Evolutionary conservation across 768 basidiomycete species (phyloP), one percentile per base, ranked within the genome.

Genomic region (Trametes cubensis): DNA sequence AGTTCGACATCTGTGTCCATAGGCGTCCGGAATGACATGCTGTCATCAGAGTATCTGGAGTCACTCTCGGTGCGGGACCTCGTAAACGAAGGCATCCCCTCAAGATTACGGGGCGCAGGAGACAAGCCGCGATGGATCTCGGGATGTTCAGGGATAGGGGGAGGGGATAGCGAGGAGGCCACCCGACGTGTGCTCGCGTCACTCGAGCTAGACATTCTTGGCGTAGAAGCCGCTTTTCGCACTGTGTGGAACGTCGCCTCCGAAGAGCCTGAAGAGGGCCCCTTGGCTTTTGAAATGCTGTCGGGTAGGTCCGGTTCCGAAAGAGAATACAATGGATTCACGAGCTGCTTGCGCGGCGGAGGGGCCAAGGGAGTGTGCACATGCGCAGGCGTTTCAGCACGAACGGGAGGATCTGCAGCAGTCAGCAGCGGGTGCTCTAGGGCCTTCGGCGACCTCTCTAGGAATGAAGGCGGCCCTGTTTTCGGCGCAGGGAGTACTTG

Each of bases 351-450:
- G 50, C 85, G 79, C 11, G 90, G 89, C 6, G 90, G 84, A 39
- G 88, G 90, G 2, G 85, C 78, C 20, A 92, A 78, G 21, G 88
- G 85, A 1, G 80, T 83, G 63, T 86, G 63, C 55, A 64, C 74
- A 21, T 80, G 84, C 11, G 80, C 83, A 14, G 90, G 90, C 0
- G 87, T 90, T 62, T 87, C 87, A 15, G 83, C 85, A 17, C 89
- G 85, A 38, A 76, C 64, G 21, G 84, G 83, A 41, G 82, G 74
- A 46, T 79, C 50, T 50, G 30, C 41, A 14, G 41, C 53, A 17
- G 58, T 45, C 41, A 55, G 39, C 57, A 64, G 18, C 21, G 61
- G 61, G 20, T 57, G 61, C 28, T 51, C 51, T 13, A 20, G 26
- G 2, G 42, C 41, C 38, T 53, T 62, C 1, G 58, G 58, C 41